A percentile compares a stretch with the other conserved stretches of the same genome.
These are phyloP conservation scores for Pisolithus sp. DNA, from an alignment of 768 basidiomycete species.

Conservation along the genomic window DNA sequence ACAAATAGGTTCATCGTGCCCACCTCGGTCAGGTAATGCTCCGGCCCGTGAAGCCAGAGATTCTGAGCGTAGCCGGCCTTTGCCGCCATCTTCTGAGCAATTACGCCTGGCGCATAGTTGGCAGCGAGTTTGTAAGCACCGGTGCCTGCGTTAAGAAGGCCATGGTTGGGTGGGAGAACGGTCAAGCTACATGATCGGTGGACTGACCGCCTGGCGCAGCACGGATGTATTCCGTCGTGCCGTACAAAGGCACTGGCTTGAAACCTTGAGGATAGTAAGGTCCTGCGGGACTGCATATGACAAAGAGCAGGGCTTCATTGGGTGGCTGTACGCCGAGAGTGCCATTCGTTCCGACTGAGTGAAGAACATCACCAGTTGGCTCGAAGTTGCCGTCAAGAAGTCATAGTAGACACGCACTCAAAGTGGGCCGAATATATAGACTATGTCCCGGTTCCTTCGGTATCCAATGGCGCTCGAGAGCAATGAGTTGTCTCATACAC, in stretches of 20 bases:
- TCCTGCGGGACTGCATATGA: conserved; percentile 59
- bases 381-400: neutral
- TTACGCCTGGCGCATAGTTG: conserved; percentile 84
- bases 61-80: conserved; percentile 80
- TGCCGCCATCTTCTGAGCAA: conserved; percentile 77
- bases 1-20: conserved; percentile 94
- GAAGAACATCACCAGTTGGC: conserved; percentile 4
- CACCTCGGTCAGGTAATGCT: conserved; percentile 53
- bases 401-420: conserved; percentile 37
- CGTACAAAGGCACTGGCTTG: conserved; percentile 86
- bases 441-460: conserved; percentile 84
- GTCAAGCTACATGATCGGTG: neutral
- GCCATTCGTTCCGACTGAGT: conserved; percentile 60
- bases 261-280: conserved; percentile 85
- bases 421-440: conserved; percentile 82
- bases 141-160: conserved; percentile 43
- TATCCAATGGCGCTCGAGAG: conserved; percentile 85
- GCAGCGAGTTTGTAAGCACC: conserved; percentile 85
- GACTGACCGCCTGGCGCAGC: conserved; percentile 73
- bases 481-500: conserved; percentile 81
- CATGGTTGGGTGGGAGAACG: conserved; percentile 4
- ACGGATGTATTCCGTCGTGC: conserved; percentile 75
- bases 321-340: conserved; percentile 46
- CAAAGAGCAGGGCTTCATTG: conserved; percentile 64
- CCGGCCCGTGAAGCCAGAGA: conserved; percentile 77